These are phyloP conservation scores for Cinnamomum chago DNA, from an alignment of 164 flowering plant species.

Conservation along the genomic window DNA sequence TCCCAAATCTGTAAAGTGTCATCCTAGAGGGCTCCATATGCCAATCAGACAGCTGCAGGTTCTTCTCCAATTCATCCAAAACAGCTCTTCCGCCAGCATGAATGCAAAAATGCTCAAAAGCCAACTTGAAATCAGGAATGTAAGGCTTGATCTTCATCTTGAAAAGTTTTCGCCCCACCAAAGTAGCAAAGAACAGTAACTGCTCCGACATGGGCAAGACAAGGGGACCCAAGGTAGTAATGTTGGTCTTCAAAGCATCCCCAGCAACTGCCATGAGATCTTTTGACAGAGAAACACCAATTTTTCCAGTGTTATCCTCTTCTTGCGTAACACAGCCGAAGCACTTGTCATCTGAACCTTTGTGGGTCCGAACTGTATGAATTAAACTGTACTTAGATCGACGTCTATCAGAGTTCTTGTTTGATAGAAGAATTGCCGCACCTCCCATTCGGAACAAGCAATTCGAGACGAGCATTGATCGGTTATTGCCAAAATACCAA, in stretches of 20 bases:
- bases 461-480: conserved; percentile 82
- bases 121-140: conserved; percentile 80
- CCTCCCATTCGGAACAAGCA: conserved; percentile 87
- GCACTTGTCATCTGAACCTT: conserved; percentile 80
- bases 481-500: conserved; percentile 80
- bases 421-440: conserved; percentile 71
- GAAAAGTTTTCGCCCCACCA: conserved; percentile 56
- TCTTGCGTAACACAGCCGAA: conserved; percentile 63
- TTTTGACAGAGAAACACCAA: conserved; percentile 77
- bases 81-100: conserved; percentile 96
- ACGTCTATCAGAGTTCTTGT: conserved; percentile 52
- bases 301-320: conserved; percentile 56
- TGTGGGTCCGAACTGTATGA: conserved; percentile 76
- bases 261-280: conserved; percentile 91
- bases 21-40: conserved; percentile 89
- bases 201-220: conserved; percentile 86
- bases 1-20: conserved; percentile 68
- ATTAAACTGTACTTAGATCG: conserved; percentile 67
- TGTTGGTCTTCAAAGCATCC: conserved; percentile 82
- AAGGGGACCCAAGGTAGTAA: conserved; percentile 81
- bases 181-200: conserved; percentile 65
- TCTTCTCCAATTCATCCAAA: conserved; percentile 76
- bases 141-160: conserved; percentile 85
- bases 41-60: conserved; percentile 69
- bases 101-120: conserved; percentile 87